Conservation (phyloP, 2,329 filamentous ascomycete species). For the Fusarium zealandicum region DNA sequence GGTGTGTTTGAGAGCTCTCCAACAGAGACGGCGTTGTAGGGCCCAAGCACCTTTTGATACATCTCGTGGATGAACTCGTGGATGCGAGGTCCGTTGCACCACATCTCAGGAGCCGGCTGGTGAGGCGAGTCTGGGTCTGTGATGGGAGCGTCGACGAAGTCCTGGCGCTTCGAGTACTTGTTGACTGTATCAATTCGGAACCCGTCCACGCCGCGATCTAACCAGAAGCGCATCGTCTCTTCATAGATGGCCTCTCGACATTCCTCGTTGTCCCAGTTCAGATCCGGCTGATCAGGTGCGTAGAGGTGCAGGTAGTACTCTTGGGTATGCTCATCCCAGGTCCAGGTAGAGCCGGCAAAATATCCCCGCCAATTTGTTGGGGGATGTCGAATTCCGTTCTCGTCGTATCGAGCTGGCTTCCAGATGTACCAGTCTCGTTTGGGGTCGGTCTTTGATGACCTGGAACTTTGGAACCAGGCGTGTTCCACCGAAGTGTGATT, state of each 20-base stretch:
- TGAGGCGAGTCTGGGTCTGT: constrained; percentile 48
- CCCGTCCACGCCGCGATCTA: constrained; percentile 70
- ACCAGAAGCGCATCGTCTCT: constrained; percentile 74
- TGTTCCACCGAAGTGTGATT: constrained; percentile 71
- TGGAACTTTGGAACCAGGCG: constrained; percentile 64
- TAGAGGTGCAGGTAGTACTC: constrained; percentile 70
- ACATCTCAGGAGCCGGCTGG: constrained; percentile 58
- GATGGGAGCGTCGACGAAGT: constrained; percentile 61
- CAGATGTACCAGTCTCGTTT: constrained; percentile 73
- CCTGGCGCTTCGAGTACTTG: constrained; percentile 67
- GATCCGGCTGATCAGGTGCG: constrained; percentile 73
- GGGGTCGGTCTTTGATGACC: constrained; percentile 56
- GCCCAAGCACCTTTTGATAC: constrained; percentile 57
- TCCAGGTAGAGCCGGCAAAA: constrained; percentile 59
- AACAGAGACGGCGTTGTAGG: constrained; percentile 67
- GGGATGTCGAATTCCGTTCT: constrained; percentile 60
- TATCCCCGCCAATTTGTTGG: constrained; percentile 65
- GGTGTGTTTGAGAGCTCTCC: constrained; percentile 68
- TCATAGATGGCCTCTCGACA: constrained; percentile 73
- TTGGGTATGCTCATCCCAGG: constrained; percentile 57
- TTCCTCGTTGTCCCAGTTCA: constrained; percentile 77
- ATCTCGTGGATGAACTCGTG: constrained; percentile 69
- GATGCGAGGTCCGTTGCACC: constrained; percentile 68
- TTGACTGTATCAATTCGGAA: constrained; percentile 75
- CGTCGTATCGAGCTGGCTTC: constrained; percentile 63